Evolutionary conservation across 1,139 yeast species (phyloP), one percentile per base, ranked within the genome.

Genomic region (Magnusiomyces clavatus): DNA sequence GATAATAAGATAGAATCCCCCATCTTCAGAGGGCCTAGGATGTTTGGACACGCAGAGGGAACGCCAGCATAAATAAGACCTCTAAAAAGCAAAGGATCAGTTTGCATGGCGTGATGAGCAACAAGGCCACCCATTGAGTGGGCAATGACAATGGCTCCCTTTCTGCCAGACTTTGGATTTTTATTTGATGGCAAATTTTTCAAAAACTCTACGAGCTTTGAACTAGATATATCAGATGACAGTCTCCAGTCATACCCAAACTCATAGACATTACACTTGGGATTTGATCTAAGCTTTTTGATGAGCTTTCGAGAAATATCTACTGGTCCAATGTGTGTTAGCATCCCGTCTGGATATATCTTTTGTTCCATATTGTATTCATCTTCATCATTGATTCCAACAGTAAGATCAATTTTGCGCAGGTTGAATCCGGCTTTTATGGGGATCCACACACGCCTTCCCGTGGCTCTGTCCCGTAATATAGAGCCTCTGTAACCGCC

Each of bases 101-200:
- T 70, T 54, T 83, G 86, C 74, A 89, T 71, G 0, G 86, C 86
- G 52, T 84, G 84, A 61, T 87, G 96, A 0, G 95, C 81, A 19
- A 89, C 76, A 20, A 89, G 64, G 0, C 97, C 97, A 49, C 97
- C 97, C 96, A 89, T 88, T 0, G 96, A 87, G 66, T 89, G 97
- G 0, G 94, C 94, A 52, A 89, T 80, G 0, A 89, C 81, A 31
- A 83, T 69, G 0, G 83, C 75, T 3, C 86, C 86, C 57, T 77
- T 77, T 36, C 60, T 57, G 8, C 56, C 61, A 3, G 47, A 48
- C 6, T 63, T 62, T 14, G 65, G 65, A 42, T 58, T 59, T 48
- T 62, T 64, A 60, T 66, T 67, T 8, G 77, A 74, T 57, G 74
- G 70, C 20, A 81, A 67, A 5, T 70, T 59, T 46, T 69, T 64